phyloP scores from a whole-genome alignment of 305 asterid genomes.

The Solanum hybrid region DNA sequence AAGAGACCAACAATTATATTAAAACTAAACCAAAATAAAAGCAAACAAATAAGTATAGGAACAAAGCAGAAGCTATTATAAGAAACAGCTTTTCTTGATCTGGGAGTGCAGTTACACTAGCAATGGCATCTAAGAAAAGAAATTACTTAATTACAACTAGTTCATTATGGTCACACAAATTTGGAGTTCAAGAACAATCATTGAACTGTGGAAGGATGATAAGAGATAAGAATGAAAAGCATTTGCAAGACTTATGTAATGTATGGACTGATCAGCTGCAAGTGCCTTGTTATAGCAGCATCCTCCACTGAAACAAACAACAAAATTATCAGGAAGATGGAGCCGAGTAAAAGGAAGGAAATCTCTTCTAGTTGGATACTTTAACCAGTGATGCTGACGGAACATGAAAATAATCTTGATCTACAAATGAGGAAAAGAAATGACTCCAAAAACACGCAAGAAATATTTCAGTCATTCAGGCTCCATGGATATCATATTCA shows the following conservation, averaged over 20 bases:
- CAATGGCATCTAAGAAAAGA: neutral
- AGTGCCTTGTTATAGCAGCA: neutral
- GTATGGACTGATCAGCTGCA: neutral
- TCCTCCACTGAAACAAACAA: neutral
- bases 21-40: neutral
- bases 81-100: neutral
- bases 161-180: neutral
- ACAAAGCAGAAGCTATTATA: neutral
- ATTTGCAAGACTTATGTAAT: neutral
- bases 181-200: neutral
- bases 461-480: neutral
- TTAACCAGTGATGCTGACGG: neutral
- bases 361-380: neutral
- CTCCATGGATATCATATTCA: neutral
- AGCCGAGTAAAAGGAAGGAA: neutral
- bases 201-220: neutral
- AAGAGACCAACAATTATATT: neutral
- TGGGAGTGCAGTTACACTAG: neutral
- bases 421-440: neutral
- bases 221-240: neutral
- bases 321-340: neutral
- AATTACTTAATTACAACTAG: neutral
- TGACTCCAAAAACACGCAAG: neutral
- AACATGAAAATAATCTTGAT: neutral
- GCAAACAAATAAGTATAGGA: neutral